Evolutionary conservation across 2,329 filamentous ascomycete genomes (phyloP), one percentile per base, ranked within the genome.

Genomic region (Thermochaetoides dissita): DNA sequence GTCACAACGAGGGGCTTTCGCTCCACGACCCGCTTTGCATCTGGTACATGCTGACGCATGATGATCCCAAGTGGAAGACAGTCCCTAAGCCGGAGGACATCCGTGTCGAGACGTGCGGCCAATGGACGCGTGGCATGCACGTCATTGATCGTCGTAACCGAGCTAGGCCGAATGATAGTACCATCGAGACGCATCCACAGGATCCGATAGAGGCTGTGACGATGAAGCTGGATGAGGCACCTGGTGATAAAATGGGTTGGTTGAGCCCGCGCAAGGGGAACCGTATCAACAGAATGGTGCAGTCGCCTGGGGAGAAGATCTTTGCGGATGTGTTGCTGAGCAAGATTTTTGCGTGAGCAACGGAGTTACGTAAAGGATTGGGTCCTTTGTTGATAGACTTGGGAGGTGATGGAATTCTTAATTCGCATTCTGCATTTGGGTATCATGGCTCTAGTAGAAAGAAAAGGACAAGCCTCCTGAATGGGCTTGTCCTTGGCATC

Each of bases 91-190:
- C 68, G 0, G 82, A 94, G 60, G 91, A 98, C 58, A 81, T 98
- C 43, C 74, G 91, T 12, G 69, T 98, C 34, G 91, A 98, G 64
- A 93, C 87, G 0, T 66, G 74, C 2, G 91, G 89, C 2, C 91
- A 96, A 65, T 98, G 91, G 91, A 94, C 88, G 37, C 71, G 85
- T 43, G 89, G 91, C 1, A 88, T 91, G 79, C 88, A 87, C 56
- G 71, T 96, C 30, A 68, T 87, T 34, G 91, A 98, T 66, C 71
- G 77, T 32, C 72, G 91, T 36, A 62, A 64, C 33, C 64, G 76
- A 41, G 67, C 64, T 48, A 75, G 76, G 55, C 68, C 67, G 6
- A 44, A 51, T 36, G 55, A 53, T 10, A 57, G 45, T 39, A 48
- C 41, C 55, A 46, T 56, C 36, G 44, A 49, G 46, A 55, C 55